Evolutionary conservation across 140 eudicot species (phyloP), one percentile per base, ranked within the genome.

Genomic region (Cichorium intybus): DNA sequence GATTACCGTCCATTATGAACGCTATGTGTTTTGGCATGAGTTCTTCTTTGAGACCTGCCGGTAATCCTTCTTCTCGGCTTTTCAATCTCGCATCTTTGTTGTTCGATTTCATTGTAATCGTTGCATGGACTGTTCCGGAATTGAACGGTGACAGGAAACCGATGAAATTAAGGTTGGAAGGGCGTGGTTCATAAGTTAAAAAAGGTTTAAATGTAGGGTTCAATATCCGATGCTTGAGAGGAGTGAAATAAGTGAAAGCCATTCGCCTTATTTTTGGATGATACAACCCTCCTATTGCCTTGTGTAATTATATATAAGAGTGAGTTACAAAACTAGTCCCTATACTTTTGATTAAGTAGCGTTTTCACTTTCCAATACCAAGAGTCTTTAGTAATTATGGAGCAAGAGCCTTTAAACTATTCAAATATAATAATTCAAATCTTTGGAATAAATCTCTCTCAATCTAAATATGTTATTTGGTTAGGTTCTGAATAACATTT

Each of bases 11-110:
- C 74, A 79, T 5, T 31, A 79, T 69, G 16, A 74, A 41, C 10
- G 84, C 80, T 5, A 79, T 35, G 45, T 79, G 84, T 45, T 68
- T 62, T 10, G 84, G 80, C 84, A 79, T 79, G 11, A 55, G 58
- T 10, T 74, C 77, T 57, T 37, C 47, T 12, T 14, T 34, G 16
- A 66, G 63, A 34, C 62, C 72, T 4, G 24, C 39, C 0, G 53
- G 54, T 10, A 66, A 22, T 5, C 21, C 21, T 3, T 0, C 15
- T 29, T 56, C 8, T 29, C 6, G 41, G 22, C 0, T 29, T 29
- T 20, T 28, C 16, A 6, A 3, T 50, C 21, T 66, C n/a, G 0
- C 8, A 22, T 22, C 39, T 5, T 35, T 16, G 53, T 52, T 0
- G 17, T 4, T 52, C 8, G 24, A 23, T 20, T 22, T 53, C 14